Evolutionary conservation across 2,329 filamentous ascomycete species (phyloP), one percentile per base, ranked within the genome.

Genomic region (Pseudogymnoascus sp.): DNA sequence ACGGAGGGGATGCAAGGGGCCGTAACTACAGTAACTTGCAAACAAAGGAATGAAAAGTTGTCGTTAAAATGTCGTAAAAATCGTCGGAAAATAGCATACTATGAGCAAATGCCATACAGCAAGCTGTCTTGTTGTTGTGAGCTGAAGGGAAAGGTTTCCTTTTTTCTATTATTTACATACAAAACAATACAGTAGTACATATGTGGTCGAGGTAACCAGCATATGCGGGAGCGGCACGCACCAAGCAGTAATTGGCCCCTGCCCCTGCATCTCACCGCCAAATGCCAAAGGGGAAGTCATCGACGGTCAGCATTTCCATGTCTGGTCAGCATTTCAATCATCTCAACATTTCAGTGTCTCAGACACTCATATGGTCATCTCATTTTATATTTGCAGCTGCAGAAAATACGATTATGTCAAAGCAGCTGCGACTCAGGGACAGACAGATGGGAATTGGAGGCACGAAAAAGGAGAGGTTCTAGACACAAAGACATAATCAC

Each of bases 231-330:
- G 47, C 47, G 47, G 47, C 29, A 54, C 47, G 47, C 47, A 54
- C 47, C 47, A 54, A 54, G 47, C 29, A 54, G 47, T 54, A 54
- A 54, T 54, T 54, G 47, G 47, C 29, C 47, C 47, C 47, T 54
- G 47, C 47, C 47, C 47, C 47, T 54, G 47, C 29, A 54, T n/a
- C 29, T 54, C 47, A 54, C 47, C 47, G 47, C 47, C 47, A 33
- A 54, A 21, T 33, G 47, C 47, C 26, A 54, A 54, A 17, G 26
- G 4, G 47, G 47, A 54, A 54, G 47, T 54, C 29, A 54, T 54
- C 47, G 47, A 33, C 47, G 9, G 47, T 54, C 47, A 54, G 29
- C 47, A 54, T 33, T 33, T 54, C n/a, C 47, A 10, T 17, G 17
- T 17, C 17, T 17, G 17, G 17, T 17, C 17, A 17, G 17, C 17